Evolutionary conservation across 2,329 filamentous ascomycete species (phyloP), one percentile per base, ranked within the genome.

Genomic region (Apiospora koreana): DNA sequence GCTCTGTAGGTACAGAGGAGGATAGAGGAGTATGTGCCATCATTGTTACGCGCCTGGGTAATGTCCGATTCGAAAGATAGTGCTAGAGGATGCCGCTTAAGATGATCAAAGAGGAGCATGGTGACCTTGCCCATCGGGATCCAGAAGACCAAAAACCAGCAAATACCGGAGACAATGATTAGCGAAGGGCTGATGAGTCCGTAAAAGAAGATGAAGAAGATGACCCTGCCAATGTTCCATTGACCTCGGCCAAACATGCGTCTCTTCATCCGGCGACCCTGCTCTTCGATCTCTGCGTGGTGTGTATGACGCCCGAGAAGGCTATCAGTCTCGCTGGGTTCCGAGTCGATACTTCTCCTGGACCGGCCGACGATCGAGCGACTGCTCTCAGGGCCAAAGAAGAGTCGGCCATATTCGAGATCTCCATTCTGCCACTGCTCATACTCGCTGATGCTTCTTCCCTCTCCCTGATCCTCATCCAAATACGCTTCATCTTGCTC

Each of bases 401-500:
- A 98, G 2, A 99, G 88, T 43, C 95, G 89, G 3, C 96, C 96
- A 80, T 98, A 94, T 81, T 99, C 96, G 43, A 99, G 88, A 78
- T 99, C 96, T 67, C 96, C 96, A 78, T 91, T 98, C 83, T 99
- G 96, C 96, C 96, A 99, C 82, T 97, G 94, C 81, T 99, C 96
- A 79, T 99, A 99, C 83, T 99, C 96, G 77, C 94, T 97, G 78
- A 99, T 98, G 83, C 95, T 98, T 78, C 96, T 91, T 25, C 96
- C 96, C 82, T 99, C 96, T 50, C 95, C 95, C 77, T 96, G 91
- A 77, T 99, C 96, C 82, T 99, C 96, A 72, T 98, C 93, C 65
- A 94, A 86, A 79, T 99, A 99, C 58, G 93, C 92, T 78, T 98
- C 96, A 75, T 99, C 96, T 80, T 95, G 93, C 79, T 97, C 92